Percentiles rank a stretch among this genome's conserved stretches.
Conservation (phyloP, 1,284 basidiomycete genomes). For the Thecaphora frezii region DNA sequence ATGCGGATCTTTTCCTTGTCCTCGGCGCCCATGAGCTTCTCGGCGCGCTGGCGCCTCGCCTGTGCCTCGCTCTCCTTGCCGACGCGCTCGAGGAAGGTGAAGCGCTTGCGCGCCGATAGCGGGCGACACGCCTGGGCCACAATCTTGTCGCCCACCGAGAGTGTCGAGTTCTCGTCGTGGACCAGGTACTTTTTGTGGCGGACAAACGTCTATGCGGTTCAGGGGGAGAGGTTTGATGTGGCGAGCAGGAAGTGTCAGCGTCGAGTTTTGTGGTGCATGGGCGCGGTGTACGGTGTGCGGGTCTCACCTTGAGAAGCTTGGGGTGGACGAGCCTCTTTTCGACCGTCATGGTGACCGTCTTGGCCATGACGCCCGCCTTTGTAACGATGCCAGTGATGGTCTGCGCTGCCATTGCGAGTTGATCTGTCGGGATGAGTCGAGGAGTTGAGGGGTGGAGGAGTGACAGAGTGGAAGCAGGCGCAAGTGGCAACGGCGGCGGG, state of each 20-base stretch:
- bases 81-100: slow-evolving; percentile 38
- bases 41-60: slow-evolving; percentile 26
- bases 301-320: slow-evolving; percentile 49
- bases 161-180: slow-evolving; percentile 43
- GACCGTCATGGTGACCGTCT: slow-evolving; percentile 54
- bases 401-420: too few relatives aligned
- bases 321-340: slow-evolving; percentile 45
- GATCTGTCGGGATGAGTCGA: too few relatives aligned
- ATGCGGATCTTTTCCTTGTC: slow-evolving; percentile 48
- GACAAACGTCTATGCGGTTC: slow-evolving; percentile 30
- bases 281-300: background rate
- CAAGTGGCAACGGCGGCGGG: too few relatives aligned
- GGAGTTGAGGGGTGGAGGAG: too few relatives aligned
- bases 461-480: too few relatives aligned
- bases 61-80: slow-evolving; percentile 26
- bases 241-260: background rate
- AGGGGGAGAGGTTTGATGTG: too few relatives aligned
- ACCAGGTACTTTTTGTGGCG: slow-evolving; percentile 55
- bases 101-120: slow-evolving; percentile 51
- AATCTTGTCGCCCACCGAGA: slow-evolving; percentile 51
- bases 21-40: slow-evolving; percentile 40
- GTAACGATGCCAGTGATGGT: slow-evolving; percentile 46
- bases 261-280: too few relatives aligned
- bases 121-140: slow-evolving; percentile 49
- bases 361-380: slow-evolving; percentile 54